These are phyloP conservation scores for Coemansia sp. DNA, from an alignment of 192 early-diverging fungal species.

Conservation along the genomic window DNA sequence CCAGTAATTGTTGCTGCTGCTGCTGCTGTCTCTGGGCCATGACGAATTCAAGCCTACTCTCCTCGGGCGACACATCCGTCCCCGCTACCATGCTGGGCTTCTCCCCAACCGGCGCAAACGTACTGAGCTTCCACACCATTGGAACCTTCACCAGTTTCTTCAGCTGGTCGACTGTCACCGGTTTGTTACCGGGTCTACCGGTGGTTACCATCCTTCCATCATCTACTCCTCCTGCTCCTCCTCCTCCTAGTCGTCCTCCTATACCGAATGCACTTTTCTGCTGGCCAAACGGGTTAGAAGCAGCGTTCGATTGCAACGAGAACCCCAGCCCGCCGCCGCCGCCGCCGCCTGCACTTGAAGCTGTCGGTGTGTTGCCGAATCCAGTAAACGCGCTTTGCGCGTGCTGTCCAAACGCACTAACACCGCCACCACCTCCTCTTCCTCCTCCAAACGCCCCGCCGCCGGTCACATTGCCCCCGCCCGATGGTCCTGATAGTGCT, in stretches of 20 bases:
- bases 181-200: background rate
- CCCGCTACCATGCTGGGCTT: conserved; percentile 62
- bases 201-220: background rate
- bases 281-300: no score
- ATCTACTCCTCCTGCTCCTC: background rate
- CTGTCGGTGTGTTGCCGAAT: background rate
- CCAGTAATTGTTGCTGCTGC: no score
- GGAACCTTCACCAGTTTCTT: conserved; percentile 46
- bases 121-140: conserved; percentile 58
- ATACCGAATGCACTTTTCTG: background rate
- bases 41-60: conserved; percentile 59
- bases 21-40: conserved; percentile 7
- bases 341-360: no score
- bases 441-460: no score
- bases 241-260: background rate
- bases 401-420: conserved; percentile 7
- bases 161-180: conserved; percentile 49
- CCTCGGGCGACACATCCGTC: conserved; percentile 66
- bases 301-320: no score
- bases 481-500: background rate
- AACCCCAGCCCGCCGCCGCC: no score
- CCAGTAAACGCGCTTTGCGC: background rate
- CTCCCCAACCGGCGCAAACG: conserved; percentile 61
- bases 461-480: no score
- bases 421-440: background rate